These are phyloP conservation scores for Debaryomyces tyrocola DNA, from an alignment of 805 yeast genomes.

Conservation along the genomic window DNA sequence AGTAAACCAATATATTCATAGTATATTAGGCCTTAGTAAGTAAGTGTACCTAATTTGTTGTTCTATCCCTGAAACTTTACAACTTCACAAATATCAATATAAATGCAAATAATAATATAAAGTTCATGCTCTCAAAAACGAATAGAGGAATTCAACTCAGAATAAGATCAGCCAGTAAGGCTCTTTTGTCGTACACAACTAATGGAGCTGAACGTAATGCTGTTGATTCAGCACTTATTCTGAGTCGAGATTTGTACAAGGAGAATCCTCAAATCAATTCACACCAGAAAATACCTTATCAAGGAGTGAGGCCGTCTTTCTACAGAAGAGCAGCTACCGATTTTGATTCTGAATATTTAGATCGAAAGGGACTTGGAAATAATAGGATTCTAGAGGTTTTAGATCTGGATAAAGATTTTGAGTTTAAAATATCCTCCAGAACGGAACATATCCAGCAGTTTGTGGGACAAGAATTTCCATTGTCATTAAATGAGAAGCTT, in stretches of 20 bases:
- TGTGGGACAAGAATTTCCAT: constrained; percentile 22
- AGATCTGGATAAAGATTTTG: constrained; percentile 9
- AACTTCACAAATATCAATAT: neutral
- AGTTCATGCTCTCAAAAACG: neutral
- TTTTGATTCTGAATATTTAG: constrained; percentile 11
- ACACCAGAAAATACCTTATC: constrained; percentile 9
- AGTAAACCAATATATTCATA: no score
- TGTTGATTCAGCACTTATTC: constrained; percentile 14
- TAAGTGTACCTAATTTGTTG: no score
- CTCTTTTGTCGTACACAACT: neutral
- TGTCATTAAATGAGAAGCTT: constrained; percentile 25
- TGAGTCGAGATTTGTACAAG: constrained; percentile 23
- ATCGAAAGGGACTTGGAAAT: constrained; percentile 8
- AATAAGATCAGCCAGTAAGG: neutral
- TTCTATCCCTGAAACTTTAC: neutral
- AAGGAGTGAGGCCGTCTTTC: constrained; percentile 13
- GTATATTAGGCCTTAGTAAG: no score
- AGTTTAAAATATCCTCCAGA: constrained; percentile 8
- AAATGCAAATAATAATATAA: neutral
- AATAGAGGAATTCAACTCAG: neutral
- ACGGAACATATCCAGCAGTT: constrained; percentile 21
- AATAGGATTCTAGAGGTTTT: constrained; percentile 8
- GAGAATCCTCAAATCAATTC: constrained; percentile 10
- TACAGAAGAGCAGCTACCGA: constrained; percentile 15
- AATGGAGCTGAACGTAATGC: neutral